Conservation (phyloP, 768 basidiomycete species). For the Agrocybe praecox region DNA sequence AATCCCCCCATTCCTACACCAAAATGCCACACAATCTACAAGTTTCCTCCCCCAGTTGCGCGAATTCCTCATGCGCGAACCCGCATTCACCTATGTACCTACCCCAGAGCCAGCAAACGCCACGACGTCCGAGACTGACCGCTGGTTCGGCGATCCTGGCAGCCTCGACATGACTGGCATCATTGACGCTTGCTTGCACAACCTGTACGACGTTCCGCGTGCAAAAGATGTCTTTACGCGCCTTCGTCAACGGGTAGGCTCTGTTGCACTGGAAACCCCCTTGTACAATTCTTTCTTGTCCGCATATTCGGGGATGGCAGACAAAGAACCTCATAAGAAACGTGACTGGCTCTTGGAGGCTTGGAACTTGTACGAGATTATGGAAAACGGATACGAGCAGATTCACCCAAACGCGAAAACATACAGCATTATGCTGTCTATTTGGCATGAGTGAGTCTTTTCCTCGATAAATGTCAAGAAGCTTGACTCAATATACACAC, state of each 20-base stretch:
- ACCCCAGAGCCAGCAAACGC: conserved; percentile 57
- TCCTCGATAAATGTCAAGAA: neutral
- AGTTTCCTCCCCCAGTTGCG: neutral
- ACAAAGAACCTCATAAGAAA: conserved; percentile 44
- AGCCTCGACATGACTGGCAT: conserved; percentile 74
- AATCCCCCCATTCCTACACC: conserved; percentile 41
- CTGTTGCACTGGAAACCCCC: conserved; percentile 38
- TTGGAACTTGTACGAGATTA: conserved; percentile 58
- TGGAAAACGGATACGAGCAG: conserved; percentile 52
- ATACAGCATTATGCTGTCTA: conserved; percentile 70
- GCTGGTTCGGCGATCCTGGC: conserved; percentile 64
- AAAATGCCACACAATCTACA: conserved; percentile 5
- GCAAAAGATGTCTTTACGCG: conserved; percentile 74
- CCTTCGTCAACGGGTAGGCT: conserved; percentile 42
- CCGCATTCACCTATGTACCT: conserved; percentile 60
- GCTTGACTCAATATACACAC: neutral
- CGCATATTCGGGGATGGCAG: conserved; percentile 64
- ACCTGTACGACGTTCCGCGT: conserved; percentile 74
- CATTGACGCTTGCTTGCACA: conserved; percentile 82
- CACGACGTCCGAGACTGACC: conserved; percentile 38
- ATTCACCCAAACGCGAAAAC: conserved; percentile 56
- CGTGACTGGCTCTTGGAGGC: conserved; percentile 64
- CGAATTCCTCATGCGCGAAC: conserved; percentile 8
- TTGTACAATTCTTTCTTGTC: conserved; percentile 71
- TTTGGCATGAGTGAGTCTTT: conserved; percentile 52